Evolutionary conservation across 2,329 filamentous ascomycete species (phyloP).

Genomic region (Fusarium newnesense): DNA sequence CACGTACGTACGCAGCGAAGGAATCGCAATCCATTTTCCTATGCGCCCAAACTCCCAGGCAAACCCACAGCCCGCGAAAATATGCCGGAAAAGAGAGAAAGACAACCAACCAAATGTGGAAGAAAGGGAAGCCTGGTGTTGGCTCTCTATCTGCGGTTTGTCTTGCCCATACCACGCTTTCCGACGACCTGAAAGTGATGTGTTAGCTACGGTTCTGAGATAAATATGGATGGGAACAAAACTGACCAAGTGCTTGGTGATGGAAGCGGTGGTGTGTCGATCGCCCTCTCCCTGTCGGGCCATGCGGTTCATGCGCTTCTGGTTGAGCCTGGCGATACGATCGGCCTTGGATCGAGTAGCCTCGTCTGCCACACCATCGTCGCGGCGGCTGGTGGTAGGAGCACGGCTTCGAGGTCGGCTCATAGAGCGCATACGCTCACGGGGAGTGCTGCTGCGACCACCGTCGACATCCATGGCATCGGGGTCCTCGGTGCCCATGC

Average conservation of each 20-base stretch:
- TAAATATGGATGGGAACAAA: constrained; percentile 7
- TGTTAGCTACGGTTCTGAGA: constrained; percentile 9
- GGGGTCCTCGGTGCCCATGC: constrained; percentile 70
- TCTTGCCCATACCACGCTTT: constrained; percentile 95
- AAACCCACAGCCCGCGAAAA: constrained; percentile 40
- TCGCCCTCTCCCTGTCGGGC: constrained; percentile 97
- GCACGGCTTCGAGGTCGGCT: constrained; percentile 77
- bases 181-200: constrained; percentile 72
- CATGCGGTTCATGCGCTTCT: constrained; percentile 99
- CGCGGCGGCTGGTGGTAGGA: constrained; percentile 71
- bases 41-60: constrained; percentile 48
- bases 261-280: constrained; percentile 82
- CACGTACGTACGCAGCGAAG: constrained; percentile 25
- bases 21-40: constrained; percentile 38
- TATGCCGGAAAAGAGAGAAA: constrained; percentile 40
- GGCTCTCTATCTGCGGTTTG: constrained; percentile 69
- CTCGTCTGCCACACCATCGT: constrained; percentile 80
- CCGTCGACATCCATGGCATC: constrained; percentile 81
- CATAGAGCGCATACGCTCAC: constrained; percentile 75
- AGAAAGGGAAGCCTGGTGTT: constrained; percentile 11
- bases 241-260: constrained; percentile 92
- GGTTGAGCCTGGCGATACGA: constrained; percentile 85
- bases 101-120: constrained; percentile 35
- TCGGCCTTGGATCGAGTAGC: constrained; percentile 80
- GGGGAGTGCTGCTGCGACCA: constrained; percentile 48